These are phyloP conservation scores for Pulveroboletus sp. DNA, from an alignment of 768 basidiomycete genomes.

Conservation along the genomic window DNA sequence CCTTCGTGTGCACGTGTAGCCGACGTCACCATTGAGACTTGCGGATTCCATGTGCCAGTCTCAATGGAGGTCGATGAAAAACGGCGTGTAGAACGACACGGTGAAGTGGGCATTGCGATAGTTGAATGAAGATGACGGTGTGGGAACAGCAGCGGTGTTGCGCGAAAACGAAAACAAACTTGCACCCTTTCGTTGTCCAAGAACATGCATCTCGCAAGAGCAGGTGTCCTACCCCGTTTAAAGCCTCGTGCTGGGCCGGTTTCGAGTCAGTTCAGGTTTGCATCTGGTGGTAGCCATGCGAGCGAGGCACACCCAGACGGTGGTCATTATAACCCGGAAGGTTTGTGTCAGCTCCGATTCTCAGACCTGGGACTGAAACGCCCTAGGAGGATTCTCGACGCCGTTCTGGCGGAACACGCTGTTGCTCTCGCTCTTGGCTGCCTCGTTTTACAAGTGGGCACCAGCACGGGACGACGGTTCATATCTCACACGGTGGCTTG, in stretches of 20 bases:
- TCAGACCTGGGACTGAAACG: constrained; percentile 3
- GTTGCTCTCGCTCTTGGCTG: constrained; percentile 44
- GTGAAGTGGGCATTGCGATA: constrained; percentile 28
- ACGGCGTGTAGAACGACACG: constrained; percentile 31
- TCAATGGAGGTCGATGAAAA: constrained; percentile 28
- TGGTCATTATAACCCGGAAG: constrained; percentile 43
- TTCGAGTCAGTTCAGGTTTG: constrained; percentile 38
- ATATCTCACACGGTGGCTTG: constrained; percentile 64
- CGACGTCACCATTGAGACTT: constrained; percentile 7
- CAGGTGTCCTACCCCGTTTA: constrained; percentile 32
- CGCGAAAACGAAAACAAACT: background rate
- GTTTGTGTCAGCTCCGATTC: constrained; percentile 34
- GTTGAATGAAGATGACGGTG: background rate
- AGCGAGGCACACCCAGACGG: constrained; percentile 33
- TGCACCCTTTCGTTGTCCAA: background rate
- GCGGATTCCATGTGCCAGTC: constrained; percentile 20
- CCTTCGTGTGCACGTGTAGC: constrained; percentile 13
- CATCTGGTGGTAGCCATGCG: constrained; percentile 40
- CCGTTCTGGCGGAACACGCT: constrained; percentile 66
- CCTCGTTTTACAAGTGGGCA: constrained; percentile 63
- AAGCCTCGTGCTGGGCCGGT: constrained; percentile 25
- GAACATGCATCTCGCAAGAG: constrained; percentile 34
- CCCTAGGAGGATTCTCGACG: constrained; percentile 48
- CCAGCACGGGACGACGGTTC: constrained; percentile 57
- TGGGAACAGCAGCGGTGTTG: constrained; percentile 11